Percentiles rank a stretch among this genome's conserved stretches.
Conservation (phyloP, 1,139 yeast species). For the Saccharomycopsis hybrid region DNA sequence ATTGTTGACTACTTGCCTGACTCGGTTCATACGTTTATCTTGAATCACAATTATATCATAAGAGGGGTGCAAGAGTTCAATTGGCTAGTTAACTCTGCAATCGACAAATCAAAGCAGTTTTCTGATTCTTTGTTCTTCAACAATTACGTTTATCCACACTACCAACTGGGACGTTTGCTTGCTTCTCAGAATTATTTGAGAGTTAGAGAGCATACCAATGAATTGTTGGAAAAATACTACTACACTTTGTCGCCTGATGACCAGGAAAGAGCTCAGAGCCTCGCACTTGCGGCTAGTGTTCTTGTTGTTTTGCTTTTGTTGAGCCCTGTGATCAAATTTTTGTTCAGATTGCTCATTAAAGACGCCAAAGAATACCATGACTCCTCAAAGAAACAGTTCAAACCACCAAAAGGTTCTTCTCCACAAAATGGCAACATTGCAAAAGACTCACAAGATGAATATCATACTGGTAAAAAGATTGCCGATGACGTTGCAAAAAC, state of each 20-base stretch:
- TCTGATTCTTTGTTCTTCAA: slow-evolving; percentile 5
- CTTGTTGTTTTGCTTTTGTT: slow-evolving; percentile 1
- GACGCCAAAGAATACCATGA: slow-evolving; percentile 17
- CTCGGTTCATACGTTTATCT: neutral
- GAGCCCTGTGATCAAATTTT: slow-evolving; percentile 1
- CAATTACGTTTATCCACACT: slow-evolving; percentile 3
- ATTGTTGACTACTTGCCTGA: slow-evolving; percentile 2
- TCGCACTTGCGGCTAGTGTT: neutral
- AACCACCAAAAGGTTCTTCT: neutral
- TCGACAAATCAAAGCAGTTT: neutral
- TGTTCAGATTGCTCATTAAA: slow-evolving; percentile 2
- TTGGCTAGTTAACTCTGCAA: neutral
- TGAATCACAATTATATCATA: slow-evolving; percentile 1
- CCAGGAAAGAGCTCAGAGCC: slow-evolving; percentile 6
- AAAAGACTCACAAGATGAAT: neutral
- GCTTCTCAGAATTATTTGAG: neutral
- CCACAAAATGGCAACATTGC: neutral
- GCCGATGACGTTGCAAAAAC: neutral
- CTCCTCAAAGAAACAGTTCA: slow-evolving; percentile 8
- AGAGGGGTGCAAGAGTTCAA: neutral
- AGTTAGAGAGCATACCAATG: neutral
- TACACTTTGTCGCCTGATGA: slow-evolving; percentile 5
- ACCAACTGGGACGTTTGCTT: neutral
- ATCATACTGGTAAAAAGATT: neutral
- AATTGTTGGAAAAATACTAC: slow-evolving; percentile 12